Evolutionary conservation across 169 alveolate species (phyloP).

Genomic region (Plasmodium inui): DNA sequence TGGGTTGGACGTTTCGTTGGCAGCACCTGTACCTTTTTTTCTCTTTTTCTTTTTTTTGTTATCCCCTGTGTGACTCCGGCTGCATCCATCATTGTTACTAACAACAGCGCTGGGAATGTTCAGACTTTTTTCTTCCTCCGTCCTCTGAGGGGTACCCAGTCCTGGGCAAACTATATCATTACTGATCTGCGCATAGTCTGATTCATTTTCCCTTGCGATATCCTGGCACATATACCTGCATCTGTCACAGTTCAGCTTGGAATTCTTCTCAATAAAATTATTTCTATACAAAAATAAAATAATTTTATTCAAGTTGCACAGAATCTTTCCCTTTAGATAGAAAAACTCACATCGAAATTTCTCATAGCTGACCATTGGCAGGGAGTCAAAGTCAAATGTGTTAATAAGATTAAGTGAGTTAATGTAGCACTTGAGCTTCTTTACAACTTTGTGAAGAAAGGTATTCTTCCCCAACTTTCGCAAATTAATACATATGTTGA

Average conservation of each 20-base stretch:
- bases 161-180: neutral
- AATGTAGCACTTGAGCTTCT: conserved; percentile 45
- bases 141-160: neutral
- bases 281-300: conserved; percentile 65
- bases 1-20: neutral
- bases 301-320: conserved; percentile 35
- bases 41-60: neutral
- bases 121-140: neutral
- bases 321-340: conserved; percentile 43
- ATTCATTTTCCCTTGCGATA: neutral
- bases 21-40: neutral
- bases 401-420: conserved; percentile 57
- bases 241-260: neutral
- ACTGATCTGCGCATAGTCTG: neutral
- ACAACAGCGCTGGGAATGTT: neutral
- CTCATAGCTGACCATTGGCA: conserved; percentile 56
- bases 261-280: conserved; percentile 57
- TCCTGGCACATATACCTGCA: conserved; percentile 14
- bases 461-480: conserved; percentile 28
- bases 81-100: neutral
- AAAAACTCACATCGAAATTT: conserved; percentile 52
- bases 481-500: conserved; percentile 59
- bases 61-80: neutral
- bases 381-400: conserved; percentile 51
- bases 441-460: conserved; percentile 42